A percentile compares a stretch with the other conserved stretches of the same genome.
phyloP scores from a whole-genome alignment of 345 rosid species.

The Rhizophora mangle region DNA sequence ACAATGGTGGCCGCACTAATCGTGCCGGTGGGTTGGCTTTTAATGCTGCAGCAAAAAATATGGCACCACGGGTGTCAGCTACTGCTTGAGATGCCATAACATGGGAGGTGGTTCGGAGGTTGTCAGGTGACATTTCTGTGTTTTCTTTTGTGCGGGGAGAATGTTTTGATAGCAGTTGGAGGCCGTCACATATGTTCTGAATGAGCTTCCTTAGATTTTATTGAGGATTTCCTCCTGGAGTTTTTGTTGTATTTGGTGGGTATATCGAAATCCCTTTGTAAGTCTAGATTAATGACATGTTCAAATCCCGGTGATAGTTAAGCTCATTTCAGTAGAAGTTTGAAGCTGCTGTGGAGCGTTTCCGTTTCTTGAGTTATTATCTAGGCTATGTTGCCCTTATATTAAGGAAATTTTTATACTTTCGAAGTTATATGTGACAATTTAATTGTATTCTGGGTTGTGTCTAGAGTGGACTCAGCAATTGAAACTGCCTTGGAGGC shows the following conservation, averaged over 20 bases:
- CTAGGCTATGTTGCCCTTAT: not conserved
- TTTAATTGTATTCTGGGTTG: not conserved
- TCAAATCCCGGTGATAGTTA: not conserved
- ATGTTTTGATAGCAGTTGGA: not conserved
- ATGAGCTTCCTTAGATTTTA: not conserved
- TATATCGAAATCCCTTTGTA: not conserved
- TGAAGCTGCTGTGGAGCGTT: not conserved
- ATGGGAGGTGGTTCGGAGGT: constrained; percentile 2
- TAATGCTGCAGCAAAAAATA: constrained; percentile 35
- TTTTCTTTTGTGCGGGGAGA: constrained; percentile 6
- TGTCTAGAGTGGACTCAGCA: not conserved
- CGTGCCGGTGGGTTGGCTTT: constrained; percentile 36
- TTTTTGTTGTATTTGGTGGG: not conserved
- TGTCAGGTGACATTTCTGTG: constrained; percentile 7
- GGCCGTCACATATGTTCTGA: not conserved
- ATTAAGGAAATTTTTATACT: no score
- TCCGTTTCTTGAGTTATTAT: not conserved
- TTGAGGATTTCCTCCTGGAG: not conserved
- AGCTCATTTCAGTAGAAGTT: not conserved
- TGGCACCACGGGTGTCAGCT: constrained; percentile 49
- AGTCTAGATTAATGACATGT: not conserved
- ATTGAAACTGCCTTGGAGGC: no score
- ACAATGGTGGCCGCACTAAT: constrained; percentile 44
- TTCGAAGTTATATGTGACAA: not conserved
- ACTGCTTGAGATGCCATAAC: constrained; percentile 36